Conservation (phyloP, 139 green algal species). For the Desmodesmus armatus region DNA sequence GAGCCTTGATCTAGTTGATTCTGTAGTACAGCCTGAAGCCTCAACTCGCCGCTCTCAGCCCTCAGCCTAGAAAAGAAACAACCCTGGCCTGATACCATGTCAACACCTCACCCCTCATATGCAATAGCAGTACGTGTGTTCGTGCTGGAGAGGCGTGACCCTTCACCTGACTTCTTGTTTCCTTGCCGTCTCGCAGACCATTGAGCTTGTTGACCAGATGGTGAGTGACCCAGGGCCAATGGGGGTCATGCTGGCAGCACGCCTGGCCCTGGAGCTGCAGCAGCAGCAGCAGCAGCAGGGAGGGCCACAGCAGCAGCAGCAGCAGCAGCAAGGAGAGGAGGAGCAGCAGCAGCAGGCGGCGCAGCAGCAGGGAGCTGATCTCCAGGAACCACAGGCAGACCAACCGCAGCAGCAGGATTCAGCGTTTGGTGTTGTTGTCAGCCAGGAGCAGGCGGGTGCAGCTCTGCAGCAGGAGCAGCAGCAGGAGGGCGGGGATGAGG, state of each 20-base stretch:
- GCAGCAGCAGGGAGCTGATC: neutral
- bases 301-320: neutral
- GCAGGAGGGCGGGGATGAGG: neutral
- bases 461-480: neutral
- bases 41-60: too few species aligned
- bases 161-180: too few species aligned
- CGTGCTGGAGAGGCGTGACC: too few species aligned
- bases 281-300: constrained; percentile 7
- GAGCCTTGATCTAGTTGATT: too few species aligned
- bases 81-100: neutral
- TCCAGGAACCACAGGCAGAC: neutral
- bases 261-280: neutral
- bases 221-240: neutral
- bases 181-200: neutral
- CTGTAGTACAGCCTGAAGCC: neutral
- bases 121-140: neutral
- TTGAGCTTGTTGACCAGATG: neutral
- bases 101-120: neutral
- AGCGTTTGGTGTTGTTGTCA: neutral
- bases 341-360: neutral
- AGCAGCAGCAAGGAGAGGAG: neutral
- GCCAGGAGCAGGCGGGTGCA: neutral
- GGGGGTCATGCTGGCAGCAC: neutral
- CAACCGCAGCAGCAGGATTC: neutral
- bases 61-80: too few species aligned